phyloP scores from a whole-genome alignment of 805 yeast species.

The Candida khao-thaluensis region DNA sequence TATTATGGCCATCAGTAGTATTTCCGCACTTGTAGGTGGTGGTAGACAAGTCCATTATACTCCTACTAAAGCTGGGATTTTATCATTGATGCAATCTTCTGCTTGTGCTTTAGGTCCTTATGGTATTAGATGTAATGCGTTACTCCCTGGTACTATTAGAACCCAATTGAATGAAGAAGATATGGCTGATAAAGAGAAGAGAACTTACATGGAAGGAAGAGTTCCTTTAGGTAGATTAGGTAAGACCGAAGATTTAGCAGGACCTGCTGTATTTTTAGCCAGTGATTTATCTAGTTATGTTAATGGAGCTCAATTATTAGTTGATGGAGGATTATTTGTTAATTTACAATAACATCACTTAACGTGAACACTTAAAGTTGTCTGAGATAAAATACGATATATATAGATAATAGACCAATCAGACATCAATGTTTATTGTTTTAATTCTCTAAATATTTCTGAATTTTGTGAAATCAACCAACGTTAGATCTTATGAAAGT shows the following conservation, averaged over 20 bases:
- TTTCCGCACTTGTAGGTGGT: conserved; percentile 48
- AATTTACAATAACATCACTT: conserved; percentile 30
- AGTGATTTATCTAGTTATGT: conserved; percentile 36
- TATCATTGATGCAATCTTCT: conserved; percentile 43
- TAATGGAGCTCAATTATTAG: conserved; percentile 43
- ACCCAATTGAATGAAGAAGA: conserved; percentile 46
- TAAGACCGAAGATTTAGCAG: conserved; percentile 36
- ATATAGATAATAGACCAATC: no score
- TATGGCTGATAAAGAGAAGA: conserved; percentile 34
- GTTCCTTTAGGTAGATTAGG: conserved; percentile 43
- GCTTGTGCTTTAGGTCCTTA: conserved; percentile 45
- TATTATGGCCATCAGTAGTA: conserved; percentile 43
- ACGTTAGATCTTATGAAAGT: no score
- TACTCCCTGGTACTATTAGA: conserved; percentile 46
- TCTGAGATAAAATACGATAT: background rate
- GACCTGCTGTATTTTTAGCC: conserved; percentile 43
- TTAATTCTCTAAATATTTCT: no score
- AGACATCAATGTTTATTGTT: no score
- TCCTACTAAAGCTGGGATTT: conserved; percentile 49
- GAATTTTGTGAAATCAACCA: no score
- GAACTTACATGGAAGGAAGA: conserved; percentile 37
- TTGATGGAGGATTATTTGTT: conserved; percentile 48
- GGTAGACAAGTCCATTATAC: conserved; percentile 46
- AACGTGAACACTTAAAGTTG: background rate
- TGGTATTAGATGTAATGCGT: conserved; percentile 45